Evolutionary conservation across 805 yeast species (phyloP), one percentile per base, ranked within the genome.

Genomic region (Millerago galiae): DNA sequence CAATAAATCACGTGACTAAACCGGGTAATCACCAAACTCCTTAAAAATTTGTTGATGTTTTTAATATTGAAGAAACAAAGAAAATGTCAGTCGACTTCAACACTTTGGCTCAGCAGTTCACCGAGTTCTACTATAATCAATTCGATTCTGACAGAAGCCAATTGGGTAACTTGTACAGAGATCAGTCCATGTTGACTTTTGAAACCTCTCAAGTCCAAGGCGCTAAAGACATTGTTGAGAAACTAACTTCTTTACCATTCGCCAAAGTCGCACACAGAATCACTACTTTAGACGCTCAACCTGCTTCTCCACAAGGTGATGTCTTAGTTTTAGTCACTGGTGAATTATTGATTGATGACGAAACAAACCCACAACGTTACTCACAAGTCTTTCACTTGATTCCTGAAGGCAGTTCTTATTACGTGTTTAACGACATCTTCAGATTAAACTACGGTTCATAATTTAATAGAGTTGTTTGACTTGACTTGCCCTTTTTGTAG

Each of bases 241-340:
- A 93, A 65, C 77, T 93, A 53, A 81, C 79, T 46, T 77, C 89
- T 31, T 75, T 93, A 57, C 96, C 96, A 40, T 93, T 93, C 75
- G 83, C 77, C 63, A 89, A 89, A 68, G 97, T 93, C 44, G 83
- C 78, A 39, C 99, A 93, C 72, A 77, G 95, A 70, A 83, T 93
- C 61, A 81, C 95, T 42, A 91, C 98, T 35, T 76, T 93, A 60
- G 98, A 93, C 60, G 98, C 98, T 36, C 99, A 93, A 70, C 99
- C 99, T 38, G 96, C 95, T 31, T 83, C 95, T 44, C 87, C 95
- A 45, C 77, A 72, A 55, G 91, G 93, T 49, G 97, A 91, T 62
- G 95, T 93, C 43, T 74, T 93, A 56, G 98, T 91, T 41, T 83
- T 93, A 93, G 97, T 93, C 56, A 93, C 99, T 42, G 99, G 99